Conservation (phyloP, 257 asterid genomes). For the Lithospermum erythrorhizon region DNA sequence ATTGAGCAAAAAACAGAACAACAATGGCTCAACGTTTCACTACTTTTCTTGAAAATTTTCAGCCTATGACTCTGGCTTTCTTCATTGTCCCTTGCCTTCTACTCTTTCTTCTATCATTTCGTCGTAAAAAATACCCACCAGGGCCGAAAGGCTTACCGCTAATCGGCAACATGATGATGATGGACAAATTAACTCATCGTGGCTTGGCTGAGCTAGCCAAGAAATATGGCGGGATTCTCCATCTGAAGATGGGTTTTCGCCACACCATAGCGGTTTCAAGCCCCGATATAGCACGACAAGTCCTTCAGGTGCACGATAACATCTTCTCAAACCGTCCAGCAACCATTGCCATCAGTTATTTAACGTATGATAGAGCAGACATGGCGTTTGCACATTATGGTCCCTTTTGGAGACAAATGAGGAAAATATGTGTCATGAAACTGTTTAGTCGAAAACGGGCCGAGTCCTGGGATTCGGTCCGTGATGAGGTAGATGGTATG, state of each 20-base stretch:
- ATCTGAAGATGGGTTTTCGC: conserved; percentile 50
- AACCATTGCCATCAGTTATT: conserved; percentile 51
- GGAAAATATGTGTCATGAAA: conserved; percentile 80
- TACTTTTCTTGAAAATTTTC: conserved; percentile 15
- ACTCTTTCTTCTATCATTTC: conserved; percentile 19
- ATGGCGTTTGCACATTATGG: conserved; percentile 96
- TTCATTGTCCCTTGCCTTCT: conserved; percentile 18
- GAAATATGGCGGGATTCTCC: conserved; percentile 72
- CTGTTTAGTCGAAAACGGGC: conserved; percentile 80
- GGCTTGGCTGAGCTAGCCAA: conserved; percentile 58
- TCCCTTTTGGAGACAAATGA: conserved; percentile 94
- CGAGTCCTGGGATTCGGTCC: conserved; percentile 91
- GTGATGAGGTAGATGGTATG: conserved; percentile 65
- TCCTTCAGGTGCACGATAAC: conserved; percentile 73
- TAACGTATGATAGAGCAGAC: conserved; percentile 80
- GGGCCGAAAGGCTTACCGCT: conserved; percentile 81
- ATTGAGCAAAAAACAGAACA: not conserved
- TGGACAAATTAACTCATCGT: conserved; percentile 61
- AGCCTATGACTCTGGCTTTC: conserved; percentile 10
- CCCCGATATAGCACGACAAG: conserved; percentile 70
- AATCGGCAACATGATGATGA: conserved; percentile 62
- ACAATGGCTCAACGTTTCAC: conserved; percentile 6
- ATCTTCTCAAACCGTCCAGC: conserved; percentile 87
- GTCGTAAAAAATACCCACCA: conserved; percentile 56
- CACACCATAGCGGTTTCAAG: conserved; percentile 70